Percentiles rank a stretch among this genome's conserved stretches.
These are phyloP conservation scores for Pezicula radicicola DNA, from an alignment of 2,329 filamentous ascomycete species.

Conservation along the genomic window DNA sequence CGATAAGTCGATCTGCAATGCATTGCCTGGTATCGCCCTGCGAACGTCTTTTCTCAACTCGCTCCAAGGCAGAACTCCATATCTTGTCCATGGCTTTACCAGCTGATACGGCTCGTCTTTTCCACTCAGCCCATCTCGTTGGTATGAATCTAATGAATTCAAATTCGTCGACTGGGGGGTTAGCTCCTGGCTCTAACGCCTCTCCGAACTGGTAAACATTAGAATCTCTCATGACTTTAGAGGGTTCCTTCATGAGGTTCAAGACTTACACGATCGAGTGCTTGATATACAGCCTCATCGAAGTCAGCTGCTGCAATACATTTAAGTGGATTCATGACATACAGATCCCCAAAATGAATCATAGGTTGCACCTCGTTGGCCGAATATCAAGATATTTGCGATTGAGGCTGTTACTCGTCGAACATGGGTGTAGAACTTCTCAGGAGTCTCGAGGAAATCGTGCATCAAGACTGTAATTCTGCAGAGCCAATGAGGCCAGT, in stretches of 20 bases:
- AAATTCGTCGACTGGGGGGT: slow-evolving; percentile 1
- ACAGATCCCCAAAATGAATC: background rate
- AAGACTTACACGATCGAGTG: background rate
- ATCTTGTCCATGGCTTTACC: background rate
- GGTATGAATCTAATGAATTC: background rate
- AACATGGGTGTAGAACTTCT: background rate
- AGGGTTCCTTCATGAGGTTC: background rate
- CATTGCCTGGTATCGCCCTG: background rate
- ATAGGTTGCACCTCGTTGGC: background rate
- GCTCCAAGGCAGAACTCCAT: background rate
- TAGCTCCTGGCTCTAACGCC: background rate
- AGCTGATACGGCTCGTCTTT: background rate
- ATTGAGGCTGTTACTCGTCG: background rate
- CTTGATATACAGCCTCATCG: background rate
- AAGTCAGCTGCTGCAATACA: background rate
- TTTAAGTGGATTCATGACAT: background rate
- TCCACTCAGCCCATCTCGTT: background rate
- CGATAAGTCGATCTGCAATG: background rate
- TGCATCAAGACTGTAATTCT: background rate
- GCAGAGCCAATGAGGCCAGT: background rate
- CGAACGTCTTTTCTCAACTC: background rate
- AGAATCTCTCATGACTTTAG: background rate
- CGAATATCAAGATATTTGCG: background rate
- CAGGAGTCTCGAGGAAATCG: background rate
- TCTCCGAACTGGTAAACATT: background rate